Percentiles rank a stretch among this genome's conserved stretches.
Conservation (phyloP, 495 filamentous ascomycete genomes). For the Aspergillus homomorphus region DNA sequence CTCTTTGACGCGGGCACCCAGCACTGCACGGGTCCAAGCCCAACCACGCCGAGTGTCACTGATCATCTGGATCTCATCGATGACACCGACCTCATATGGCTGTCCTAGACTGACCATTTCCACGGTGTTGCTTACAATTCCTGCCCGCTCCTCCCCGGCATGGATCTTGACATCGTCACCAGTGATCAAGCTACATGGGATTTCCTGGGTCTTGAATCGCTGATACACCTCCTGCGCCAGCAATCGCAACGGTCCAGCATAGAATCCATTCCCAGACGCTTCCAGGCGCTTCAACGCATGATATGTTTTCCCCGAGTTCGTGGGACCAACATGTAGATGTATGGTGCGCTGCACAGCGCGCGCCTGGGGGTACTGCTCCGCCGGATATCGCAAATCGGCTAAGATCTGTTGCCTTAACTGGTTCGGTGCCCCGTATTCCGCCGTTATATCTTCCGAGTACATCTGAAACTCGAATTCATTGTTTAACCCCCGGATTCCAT, state of each 20-base stretch:
- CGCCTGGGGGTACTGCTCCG: slow-evolving; percentile 87
- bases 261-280: slow-evolving; percentile 70
- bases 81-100: slow-evolving; percentile 81
- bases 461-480: slow-evolving; percentile 57
- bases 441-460: slow-evolving; percentile 49
- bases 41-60: slow-evolving; percentile 75
- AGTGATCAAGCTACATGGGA: slow-evolving; percentile 75
- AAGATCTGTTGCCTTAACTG: slow-evolving; percentile 59
- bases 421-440: slow-evolving; percentile 45
- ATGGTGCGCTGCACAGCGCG: slow-evolving; percentile 75
- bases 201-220: slow-evolving; percentile 72
- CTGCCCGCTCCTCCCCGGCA: slow-evolving; percentile 41
- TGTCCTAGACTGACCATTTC: slow-evolving; percentile 84
- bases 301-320: slow-evolving; percentile 98
- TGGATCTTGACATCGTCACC: slow-evolving; percentile 77
- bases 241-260: slow-evolving; percentile 85
- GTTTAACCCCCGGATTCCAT: slow-evolving; percentile 45
- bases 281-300: slow-evolving; percentile 87
- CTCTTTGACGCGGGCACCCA: slow-evolving; percentile 82
- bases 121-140: slow-evolving; percentile 82
- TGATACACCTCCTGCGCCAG: slow-evolving; percentile 91
- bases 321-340: slow-evolving; percentile 94
- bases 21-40: slow-evolving; percentile 94
- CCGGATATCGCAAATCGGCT: slow-evolving; percentile 77
- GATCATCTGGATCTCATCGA: slow-evolving; percentile 99